These are phyloP conservation scores for Sphagnum magellanicum DNA, from an alignment of 228 moss, liverwort and hornwort genomes.

Conservation along the genomic window DNA sequence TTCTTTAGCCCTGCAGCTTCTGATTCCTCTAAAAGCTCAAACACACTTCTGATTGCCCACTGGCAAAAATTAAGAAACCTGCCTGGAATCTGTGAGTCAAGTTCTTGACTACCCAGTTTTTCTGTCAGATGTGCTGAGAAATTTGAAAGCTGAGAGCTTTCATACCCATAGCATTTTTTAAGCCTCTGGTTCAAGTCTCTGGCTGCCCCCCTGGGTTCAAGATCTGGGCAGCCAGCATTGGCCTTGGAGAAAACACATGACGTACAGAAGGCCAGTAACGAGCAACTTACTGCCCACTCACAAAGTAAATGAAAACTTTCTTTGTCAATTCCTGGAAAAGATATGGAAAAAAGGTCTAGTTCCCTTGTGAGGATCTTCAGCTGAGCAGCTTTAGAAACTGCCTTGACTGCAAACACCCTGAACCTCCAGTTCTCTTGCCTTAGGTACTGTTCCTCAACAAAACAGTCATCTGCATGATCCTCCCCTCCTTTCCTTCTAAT, in stretches of 20 bases:
- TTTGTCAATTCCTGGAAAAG: constrained; percentile 66
- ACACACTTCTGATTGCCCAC: constrained; percentile 56
- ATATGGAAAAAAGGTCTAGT: constrained; percentile 67
- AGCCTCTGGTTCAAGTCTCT: constrained; percentile 61
- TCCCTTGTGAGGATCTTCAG: constrained; percentile 53
- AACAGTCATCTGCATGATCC: too few relatives aligned
- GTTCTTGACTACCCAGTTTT: too few relatives aligned
- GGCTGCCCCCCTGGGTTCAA: constrained; percentile 19
- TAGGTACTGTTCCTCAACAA: constrained; percentile 5
- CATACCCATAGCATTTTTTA: constrained; percentile 23
- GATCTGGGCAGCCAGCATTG: constrained; percentile 5
- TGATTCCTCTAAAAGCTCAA: constrained; percentile 25
- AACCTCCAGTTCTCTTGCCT: constrained; percentile 47
- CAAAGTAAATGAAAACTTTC: constrained; percentile 57
- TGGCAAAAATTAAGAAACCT: constrained; percentile 29
- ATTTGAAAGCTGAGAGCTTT: constrained; percentile 21
- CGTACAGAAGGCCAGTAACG: constrained; percentile 73
- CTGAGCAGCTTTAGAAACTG: constrained; percentile 39
- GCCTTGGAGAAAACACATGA: constrained; percentile 31
- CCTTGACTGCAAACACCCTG: constrained; percentile 54
- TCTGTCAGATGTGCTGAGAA: constrained; percentile 5
- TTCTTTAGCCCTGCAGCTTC: constrained; percentile 21
- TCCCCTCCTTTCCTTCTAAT: too few relatives aligned
- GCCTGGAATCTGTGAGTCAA: too few relatives aligned
- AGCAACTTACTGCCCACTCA: constrained; percentile 65